These are phyloP conservation scores for Stagonosporopsis rhizophila DNA, from an alignment of 2,329 filamentous ascomycete genomes.

Conservation along the genomic window DNA sequence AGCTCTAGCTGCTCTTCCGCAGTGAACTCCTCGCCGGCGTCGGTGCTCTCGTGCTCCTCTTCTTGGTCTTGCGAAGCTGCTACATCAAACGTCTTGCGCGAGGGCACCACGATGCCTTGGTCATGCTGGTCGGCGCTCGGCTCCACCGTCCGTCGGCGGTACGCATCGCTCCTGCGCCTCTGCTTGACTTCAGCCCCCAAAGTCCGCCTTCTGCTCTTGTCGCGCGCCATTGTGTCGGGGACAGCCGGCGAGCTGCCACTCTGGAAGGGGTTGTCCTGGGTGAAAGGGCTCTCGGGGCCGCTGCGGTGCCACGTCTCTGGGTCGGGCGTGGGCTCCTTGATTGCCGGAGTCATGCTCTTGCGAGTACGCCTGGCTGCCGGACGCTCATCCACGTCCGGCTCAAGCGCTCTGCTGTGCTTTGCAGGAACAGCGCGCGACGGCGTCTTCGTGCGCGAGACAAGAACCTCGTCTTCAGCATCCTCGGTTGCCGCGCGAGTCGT, in stretches of 20 bases:
- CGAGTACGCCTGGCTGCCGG: constrained; percentile 48
- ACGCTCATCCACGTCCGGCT: constrained; percentile 44
- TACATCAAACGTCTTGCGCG: constrained; percentile 66
- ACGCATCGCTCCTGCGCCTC: constrained; percentile 52
- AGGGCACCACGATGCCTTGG: constrained; percentile 61
- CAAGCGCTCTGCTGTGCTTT: constrained; percentile 53
- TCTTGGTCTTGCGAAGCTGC: constrained; percentile 57
- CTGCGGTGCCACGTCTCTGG: constrained; percentile 58
- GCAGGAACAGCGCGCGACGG: constrained; percentile 50
- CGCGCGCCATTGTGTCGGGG: constrained; percentile 47
- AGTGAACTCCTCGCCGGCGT: constrained; percentile 90
- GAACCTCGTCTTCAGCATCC: constrained; percentile 27
- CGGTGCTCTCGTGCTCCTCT: constrained; percentile 55
- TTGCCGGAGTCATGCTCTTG: constrained; percentile 47
- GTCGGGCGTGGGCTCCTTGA: constrained; percentile 55
- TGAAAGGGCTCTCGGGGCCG: constrained; percentile 73
- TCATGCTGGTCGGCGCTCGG: constrained; percentile 56
- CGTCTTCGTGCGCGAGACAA: constrained; percentile 38
- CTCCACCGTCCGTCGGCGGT: constrained; percentile 53
- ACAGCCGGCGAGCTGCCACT: constrained; percentile 74
- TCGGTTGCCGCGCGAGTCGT: constrained; percentile 54
- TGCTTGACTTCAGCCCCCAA: constrained; percentile 51
- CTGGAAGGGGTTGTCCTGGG: constrained; percentile 91
- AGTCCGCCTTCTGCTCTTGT: constrained; percentile 60
- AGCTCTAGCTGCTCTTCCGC: constrained; percentile 83